Evolutionary conservation across 2,329 filamentous ascomycete genomes (phyloP).

Genomic region (Ascochyta clinopodiicola): DNA sequence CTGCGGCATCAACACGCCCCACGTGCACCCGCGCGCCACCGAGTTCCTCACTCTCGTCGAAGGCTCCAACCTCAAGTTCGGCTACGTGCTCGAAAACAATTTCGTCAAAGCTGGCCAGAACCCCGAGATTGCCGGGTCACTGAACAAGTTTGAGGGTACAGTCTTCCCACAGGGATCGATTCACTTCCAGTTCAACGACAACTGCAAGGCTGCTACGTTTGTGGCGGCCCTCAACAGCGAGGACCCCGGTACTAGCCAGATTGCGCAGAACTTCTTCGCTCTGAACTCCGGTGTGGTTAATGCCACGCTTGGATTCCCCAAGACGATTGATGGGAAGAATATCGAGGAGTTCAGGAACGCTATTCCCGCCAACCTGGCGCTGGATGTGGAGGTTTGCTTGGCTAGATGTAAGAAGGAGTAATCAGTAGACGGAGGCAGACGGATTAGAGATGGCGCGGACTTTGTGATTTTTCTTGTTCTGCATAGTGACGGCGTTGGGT

Average conservation of each 20-base stretch:
- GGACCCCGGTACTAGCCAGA: constrained; percentile 52
- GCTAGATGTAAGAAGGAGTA: constrained; percentile 50
- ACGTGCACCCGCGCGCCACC: constrained; percentile 57
- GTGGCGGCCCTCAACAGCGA: constrained; percentile 54
- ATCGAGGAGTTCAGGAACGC: constrained; percentile 45
- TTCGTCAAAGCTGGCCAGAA: constrained; percentile 43
- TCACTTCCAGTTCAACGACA: constrained; percentile 58
- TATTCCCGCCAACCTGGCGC: constrained; percentile 58
- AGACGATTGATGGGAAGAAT: constrained; percentile 42
- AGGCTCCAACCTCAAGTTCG: constrained; percentile 50
- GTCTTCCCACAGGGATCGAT: constrained; percentile 56
- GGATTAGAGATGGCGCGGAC: background rate
- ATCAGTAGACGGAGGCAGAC: background rate
- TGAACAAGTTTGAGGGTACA: constrained; percentile 54
- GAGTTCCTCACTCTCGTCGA: constrained; percentile 56
- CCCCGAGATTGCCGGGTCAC: constrained; percentile 49
- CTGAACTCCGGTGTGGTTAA: constrained; percentile 47
- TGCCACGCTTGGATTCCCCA: constrained; percentile 48
- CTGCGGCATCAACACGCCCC: constrained; percentile 57
- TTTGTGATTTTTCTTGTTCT: background rate
- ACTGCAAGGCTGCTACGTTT: constrained; percentile 53
- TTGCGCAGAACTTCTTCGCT: constrained; percentile 55
- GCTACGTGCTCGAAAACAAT: constrained; percentile 57
- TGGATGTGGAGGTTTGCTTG: constrained; percentile 62
- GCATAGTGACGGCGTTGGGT: constrained; percentile 6